Conservation (phyloP, 768 basidiomycete genomes). For the Boletus sp. region DNA sequence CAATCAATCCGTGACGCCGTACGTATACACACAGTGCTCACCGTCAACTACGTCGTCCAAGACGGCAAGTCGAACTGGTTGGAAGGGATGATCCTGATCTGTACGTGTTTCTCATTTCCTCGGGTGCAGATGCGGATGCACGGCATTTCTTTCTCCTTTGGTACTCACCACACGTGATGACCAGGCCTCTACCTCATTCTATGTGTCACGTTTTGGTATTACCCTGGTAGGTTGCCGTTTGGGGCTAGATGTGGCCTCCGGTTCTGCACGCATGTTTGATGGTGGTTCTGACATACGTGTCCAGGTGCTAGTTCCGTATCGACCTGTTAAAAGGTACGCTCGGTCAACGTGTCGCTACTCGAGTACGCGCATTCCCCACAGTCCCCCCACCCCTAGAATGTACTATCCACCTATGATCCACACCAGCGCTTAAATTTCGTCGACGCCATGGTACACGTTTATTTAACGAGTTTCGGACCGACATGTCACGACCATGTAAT, state of each 20-base stretch:
- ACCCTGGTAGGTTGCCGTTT: conserved; percentile 38
- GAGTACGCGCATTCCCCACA: background rate
- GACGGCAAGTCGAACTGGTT: conserved; percentile 93
- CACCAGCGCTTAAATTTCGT: background rate
- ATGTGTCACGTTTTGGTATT: conserved; percentile 54
- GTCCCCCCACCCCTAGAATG: background rate
- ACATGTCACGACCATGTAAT: background rate
- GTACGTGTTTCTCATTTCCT: conserved; percentile 30
- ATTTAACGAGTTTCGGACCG: background rate
- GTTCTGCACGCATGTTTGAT: background rate
- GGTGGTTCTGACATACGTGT: conserved; percentile 5
- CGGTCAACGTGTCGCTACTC: no score
- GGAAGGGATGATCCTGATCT: conserved; percentile 82
- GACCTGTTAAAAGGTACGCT: conserved; percentile 3
- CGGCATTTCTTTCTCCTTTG: background rate
- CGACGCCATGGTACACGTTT: background rate
- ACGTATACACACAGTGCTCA: conserved; percentile 50
- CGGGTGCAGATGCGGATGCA: no score
- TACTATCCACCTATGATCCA: background rate
- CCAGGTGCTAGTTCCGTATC: background rate
- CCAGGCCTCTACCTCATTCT: conserved; percentile 56
- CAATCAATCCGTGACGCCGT: background rate
- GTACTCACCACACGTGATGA: conserved; percentile 3
- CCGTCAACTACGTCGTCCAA: conserved; percentile 80
- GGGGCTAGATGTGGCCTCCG: background rate